Conservation (phyloP, 2,329 filamentous ascomycete species). For the Penicillium sp. region DNA sequence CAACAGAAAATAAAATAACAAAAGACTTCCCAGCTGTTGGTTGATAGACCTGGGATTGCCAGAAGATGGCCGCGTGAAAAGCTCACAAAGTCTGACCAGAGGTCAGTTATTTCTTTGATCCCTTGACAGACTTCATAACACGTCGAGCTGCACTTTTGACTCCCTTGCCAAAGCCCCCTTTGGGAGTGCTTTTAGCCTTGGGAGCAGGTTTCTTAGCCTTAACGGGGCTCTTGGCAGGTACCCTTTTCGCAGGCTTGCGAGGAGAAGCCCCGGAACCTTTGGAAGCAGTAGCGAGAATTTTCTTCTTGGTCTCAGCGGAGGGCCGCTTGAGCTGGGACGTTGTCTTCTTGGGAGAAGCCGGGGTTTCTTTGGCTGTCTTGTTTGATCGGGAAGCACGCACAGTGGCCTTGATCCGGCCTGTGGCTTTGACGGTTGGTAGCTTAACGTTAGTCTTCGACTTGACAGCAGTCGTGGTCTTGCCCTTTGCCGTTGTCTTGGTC, state of each 20-base stretch:
- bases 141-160: constrained; percentile 15
- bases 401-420: constrained; percentile 26
- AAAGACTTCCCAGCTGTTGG: background rate
- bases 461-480: constrained; percentile 5
- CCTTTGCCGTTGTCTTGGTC: constrained; percentile 17
- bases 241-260: constrained; percentile 11
- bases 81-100: background rate
- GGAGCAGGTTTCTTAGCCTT: constrained; percentile 12
- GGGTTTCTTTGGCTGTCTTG: constrained; percentile 9
- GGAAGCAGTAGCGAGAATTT: constrained; percentile 24
- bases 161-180: constrained; percentile 10
- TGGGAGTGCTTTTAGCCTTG: constrained; percentile 7
- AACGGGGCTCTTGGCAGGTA: constrained; percentile 10
- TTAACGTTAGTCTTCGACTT: constrained; percentile 23
- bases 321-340: constrained; percentile 26
- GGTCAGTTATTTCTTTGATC: constrained; percentile 6
- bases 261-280: constrained; percentile 17
- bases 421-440: constrained; percentile 28
- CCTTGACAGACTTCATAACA: constrained; percentile 17
- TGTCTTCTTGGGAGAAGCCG: constrained; percentile 17
- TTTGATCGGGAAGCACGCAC: constrained; percentile 11
- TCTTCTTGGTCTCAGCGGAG: constrained; percentile 29
- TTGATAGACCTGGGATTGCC: background rate
- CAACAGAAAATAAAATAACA: background rate
- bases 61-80: background rate